A percentile compares a stretch with the other conserved stretches of the same genome.
Evolutionary conservation across 768 basidiomycete genomes (phyloP).

Genomic region (Termitomyces sp.): DNA sequence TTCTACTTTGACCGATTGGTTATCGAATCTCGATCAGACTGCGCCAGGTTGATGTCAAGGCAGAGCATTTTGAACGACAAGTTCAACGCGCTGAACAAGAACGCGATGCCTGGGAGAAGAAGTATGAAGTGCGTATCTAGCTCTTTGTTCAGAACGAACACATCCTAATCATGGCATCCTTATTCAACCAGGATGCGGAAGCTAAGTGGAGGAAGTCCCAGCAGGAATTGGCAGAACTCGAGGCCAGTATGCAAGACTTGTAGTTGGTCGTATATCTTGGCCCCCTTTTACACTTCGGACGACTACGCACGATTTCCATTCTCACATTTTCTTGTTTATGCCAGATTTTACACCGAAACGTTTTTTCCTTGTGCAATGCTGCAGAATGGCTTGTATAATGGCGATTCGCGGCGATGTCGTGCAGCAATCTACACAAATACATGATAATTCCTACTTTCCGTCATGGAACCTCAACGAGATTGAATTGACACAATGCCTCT

Average conservation of each 20-base stretch:
- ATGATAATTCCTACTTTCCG: conserved; percentile 1
- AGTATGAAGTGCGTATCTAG: conserved; percentile 70
- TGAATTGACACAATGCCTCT: conserved; percentile 89
- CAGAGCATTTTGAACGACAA: conserved; percentile 96
- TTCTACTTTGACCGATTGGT: conserved; percentile 12
- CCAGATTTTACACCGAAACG: conserved; percentile 7
- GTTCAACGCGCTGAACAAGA: conserved; percentile 84
- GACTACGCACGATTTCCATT: neutral
- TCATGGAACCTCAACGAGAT: conserved; percentile 69
- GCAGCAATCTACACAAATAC: neutral
- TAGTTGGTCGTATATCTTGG: conserved; percentile 26
- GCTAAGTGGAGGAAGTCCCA: conserved; percentile 71
- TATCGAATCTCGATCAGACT: conserved; percentile 47
- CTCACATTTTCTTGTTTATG: conserved; percentile 8
- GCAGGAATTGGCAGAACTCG: conserved; percentile 80
- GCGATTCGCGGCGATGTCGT: neutral
- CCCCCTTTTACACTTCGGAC: neutral
- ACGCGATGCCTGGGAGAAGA: conserved; percentile 90
- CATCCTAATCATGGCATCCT: conserved; percentile 6
- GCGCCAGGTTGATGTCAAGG: conserved; percentile 96
- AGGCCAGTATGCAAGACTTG: conserved; percentile 66
- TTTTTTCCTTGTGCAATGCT: neutral
- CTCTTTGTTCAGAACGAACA: neutral
- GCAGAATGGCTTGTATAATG: neutral
- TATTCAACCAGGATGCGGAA: conserved; percentile 53